phyloP scores from a whole-genome alignment of 495 filamentous ascomycete genomes.

The Aspergillus carlsbadensis region DNA sequence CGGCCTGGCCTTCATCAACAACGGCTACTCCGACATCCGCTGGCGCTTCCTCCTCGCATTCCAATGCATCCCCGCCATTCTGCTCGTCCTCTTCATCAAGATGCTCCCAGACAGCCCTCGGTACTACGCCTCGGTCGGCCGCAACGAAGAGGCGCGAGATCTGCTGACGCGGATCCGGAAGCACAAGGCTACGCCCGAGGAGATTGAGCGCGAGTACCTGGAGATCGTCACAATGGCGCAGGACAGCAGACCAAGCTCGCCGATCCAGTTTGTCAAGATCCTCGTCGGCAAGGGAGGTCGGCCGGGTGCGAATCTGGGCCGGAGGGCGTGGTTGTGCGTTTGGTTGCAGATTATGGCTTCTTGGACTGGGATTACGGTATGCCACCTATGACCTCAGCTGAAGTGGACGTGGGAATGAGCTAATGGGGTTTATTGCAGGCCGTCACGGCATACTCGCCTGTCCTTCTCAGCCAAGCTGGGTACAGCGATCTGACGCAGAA shows the following conservation, averaged over 20 bases:
- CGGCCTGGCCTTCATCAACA: constrained; percentile 51
- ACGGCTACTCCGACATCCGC: constrained; percentile 49
- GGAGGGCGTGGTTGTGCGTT: constrained; percentile 49
- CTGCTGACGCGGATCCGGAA: constrained; percentile 29
- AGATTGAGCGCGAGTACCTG: constrained; percentile 38
- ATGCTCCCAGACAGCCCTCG: constrained; percentile 50
- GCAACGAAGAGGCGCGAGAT: constrained; percentile 39
- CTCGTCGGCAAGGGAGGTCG: constrained; percentile 32
- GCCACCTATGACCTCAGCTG: constrained; percentile 13
- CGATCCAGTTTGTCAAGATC: constrained; percentile 38
- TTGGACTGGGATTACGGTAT: constrained; percentile 51
- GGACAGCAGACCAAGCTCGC: constrained; percentile 34
- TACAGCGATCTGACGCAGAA: constrained; percentile 45
- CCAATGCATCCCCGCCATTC: constrained; percentile 52
- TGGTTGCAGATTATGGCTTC: constrained; percentile 56
- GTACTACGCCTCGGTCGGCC: constrained; percentile 39
- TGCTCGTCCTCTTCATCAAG: constrained; percentile 49
- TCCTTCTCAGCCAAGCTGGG: constrained; percentile 42
- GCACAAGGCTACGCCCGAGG: constrained; percentile 20
- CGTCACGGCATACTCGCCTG: constrained; percentile 43
- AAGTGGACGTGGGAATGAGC: too few relatives aligned
- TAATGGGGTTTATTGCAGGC: constrained; percentile 23
- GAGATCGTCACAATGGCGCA: constrained; percentile 38
- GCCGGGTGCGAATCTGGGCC: constrained; percentile 33
- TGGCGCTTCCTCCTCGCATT: constrained; percentile 58